Evolutionary conservation across 257 asterid species (phyloP).

Genomic region (Solanum corneliomulleri): DNA sequence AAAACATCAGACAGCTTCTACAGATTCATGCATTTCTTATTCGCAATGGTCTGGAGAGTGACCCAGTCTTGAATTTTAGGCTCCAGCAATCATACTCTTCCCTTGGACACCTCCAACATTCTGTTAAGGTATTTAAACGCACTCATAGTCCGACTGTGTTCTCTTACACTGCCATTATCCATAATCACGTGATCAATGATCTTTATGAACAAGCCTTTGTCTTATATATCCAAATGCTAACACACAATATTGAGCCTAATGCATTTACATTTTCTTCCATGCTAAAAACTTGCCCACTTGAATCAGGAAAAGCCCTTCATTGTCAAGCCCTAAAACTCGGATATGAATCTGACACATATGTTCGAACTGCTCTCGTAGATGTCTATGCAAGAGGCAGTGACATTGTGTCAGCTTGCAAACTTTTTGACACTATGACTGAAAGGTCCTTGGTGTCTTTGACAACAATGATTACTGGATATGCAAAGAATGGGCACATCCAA

Average conservation of each 20-base stretch:
- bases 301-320: slow-evolving; percentile 12
- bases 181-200: slow-evolving; percentile 5
- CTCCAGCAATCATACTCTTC: slow-evolving; percentile 22
- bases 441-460: slow-evolving; percentile 17
- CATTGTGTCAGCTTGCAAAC: slow-evolving; percentile 5
- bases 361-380: slow-evolving; percentile 17
- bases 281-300: slow-evolving; percentile 5
- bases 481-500: slow-evolving; percentile 15
- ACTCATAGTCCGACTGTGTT: slow-evolving; percentile 14
- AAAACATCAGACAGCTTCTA: slow-evolving; percentile 3
- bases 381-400: slow-evolving; percentile 14
- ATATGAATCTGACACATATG: slow-evolving; percentile 14
- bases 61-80: slow-evolving; percentile 15
- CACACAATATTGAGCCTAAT: slow-evolving; percentile 4
- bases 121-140: slow-evolving; percentile 4
- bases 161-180: slow-evolving; percentile 17
- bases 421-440: slow-evolving; percentile 21
- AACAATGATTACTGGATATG: slow-evolving; percentile 20
- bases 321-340: slow-evolving; percentile 15
- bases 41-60: slow-evolving; percentile 2
- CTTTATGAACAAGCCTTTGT: slow-evolving; percentile 9
- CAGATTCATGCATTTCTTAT: slow-evolving; percentile 15
- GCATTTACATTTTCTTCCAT: slow-evolving; percentile 15
- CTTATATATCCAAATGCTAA: slow-evolving; percentile 11
- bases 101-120: slow-evolving; percentile 2